Evolutionary conservation across 1,284 basidiomycete genomes (phyloP).

Genomic region (Boletellus deceptivus): DNA sequence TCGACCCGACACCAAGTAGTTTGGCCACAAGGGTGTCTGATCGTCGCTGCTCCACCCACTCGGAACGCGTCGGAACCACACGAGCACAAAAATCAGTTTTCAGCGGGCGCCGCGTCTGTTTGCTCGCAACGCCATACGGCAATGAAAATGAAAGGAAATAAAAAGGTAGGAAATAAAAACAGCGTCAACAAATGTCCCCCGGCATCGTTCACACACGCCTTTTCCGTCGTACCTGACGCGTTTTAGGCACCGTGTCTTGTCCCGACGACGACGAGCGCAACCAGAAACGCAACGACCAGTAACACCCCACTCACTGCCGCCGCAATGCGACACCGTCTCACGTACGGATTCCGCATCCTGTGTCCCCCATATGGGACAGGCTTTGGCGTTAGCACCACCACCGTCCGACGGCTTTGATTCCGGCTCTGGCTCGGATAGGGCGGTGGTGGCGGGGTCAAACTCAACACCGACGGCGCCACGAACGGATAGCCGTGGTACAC

Average conservation of each 20-base stretch:
- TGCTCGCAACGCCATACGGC: too few species aligned
- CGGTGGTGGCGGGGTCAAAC: conserved; percentile 23
- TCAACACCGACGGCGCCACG: conserved; percentile 31
- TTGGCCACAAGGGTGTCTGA: too few species aligned
- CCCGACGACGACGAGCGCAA: conserved; percentile 37
- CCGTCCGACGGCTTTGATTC: conserved; percentile 10
- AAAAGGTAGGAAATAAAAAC: conserved; percentile 1
- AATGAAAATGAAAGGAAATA: not conserved
- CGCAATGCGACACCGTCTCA: conserved; percentile 45
- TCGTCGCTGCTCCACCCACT: too few species aligned
- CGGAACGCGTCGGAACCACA: too few species aligned
- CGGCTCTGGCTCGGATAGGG: conserved; percentile 9
- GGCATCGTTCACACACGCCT: not conserved
- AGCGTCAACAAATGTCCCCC: not conserved
- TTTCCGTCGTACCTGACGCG: too few species aligned
- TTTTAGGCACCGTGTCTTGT: conserved; percentile 5
- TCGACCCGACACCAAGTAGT: too few species aligned
- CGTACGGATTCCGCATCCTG: conserved; percentile 39
- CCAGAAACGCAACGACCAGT: conserved; percentile 36
- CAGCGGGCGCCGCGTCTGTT: too few species aligned
- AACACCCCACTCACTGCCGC: conserved; percentile 42
- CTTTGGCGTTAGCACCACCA: conserved; percentile 15
- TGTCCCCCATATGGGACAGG: conserved; percentile 7
- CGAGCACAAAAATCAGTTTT: too few species aligned
- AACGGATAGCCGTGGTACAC: conserved; percentile 32